Conservation (phyloP, 129 eudicot species). For the Flaveria linearis region DNA sequence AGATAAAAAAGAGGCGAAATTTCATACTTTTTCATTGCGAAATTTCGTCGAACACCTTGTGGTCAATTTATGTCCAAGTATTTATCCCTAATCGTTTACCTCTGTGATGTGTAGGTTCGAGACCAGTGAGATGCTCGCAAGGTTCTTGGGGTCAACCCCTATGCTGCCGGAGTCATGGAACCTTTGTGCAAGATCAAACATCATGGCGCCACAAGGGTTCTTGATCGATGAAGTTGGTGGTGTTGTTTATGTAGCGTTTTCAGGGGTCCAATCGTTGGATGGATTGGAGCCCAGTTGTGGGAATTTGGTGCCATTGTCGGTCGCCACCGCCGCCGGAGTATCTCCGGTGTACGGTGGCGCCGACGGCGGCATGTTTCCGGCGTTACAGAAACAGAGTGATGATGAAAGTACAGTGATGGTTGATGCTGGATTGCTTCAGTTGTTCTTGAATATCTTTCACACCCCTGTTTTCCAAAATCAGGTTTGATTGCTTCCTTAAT, state of each 20-base stretch:
- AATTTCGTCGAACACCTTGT: slow-evolving; percentile 38
- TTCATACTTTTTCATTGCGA: background rate
- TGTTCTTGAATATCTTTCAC: slow-evolving; percentile 46
- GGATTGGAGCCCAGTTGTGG: slow-evolving; percentile 44
- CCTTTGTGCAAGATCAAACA: slow-evolving; percentile 55
- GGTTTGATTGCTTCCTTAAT: slow-evolving; percentile 34
- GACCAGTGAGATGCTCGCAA: slow-evolving; percentile 81
- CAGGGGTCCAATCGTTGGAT: slow-evolving; percentile 48
- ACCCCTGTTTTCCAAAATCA: slow-evolving; percentile 55
- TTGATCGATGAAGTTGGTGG: slow-evolving; percentile 43
- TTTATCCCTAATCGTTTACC: background rate
- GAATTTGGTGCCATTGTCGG: slow-evolving; percentile 45
- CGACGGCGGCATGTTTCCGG: slow-evolving; percentile 49
- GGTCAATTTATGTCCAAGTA: background rate
- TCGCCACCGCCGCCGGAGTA: background rate
- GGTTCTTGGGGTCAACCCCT: slow-evolving; percentile 65
- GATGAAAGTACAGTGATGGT: slow-evolving; percentile 50
- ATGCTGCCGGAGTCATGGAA: slow-evolving; percentile 71
- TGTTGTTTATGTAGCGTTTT: slow-evolving; percentile 60
- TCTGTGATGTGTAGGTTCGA: slow-evolving; percentile 57
- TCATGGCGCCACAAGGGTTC: slow-evolving; percentile 38
- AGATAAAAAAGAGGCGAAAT: slow-evolving; percentile 15
- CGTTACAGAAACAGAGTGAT: slow-evolving; percentile 28
- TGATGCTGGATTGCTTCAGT: slow-evolving; percentile 62
- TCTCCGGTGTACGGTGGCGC: background rate